Evolutionary conservation across 1,284 basidiomycete genomes (phyloP), one percentile per base, ranked within the genome.

Genomic region (Melanopsichium pennsylvanicum): DNA sequence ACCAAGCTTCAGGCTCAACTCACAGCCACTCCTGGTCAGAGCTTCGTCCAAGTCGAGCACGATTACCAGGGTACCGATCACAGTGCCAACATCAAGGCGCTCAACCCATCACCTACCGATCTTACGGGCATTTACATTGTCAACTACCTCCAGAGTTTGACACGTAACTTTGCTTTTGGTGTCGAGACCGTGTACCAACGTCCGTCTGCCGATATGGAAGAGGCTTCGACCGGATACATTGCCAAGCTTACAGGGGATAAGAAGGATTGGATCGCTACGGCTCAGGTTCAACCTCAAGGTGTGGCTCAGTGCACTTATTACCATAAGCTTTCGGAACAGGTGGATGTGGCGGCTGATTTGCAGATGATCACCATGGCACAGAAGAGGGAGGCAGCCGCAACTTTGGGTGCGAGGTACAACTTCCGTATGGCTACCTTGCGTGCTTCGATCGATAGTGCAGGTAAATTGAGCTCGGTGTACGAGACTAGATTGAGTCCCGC

Each of bases 281-380:
- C 92, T 9, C 92, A 94, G 80, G 75, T 96, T 29, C 92, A 96
- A 82, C 81, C 83, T 34, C 85, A 87, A 35, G 94, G 95, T 32
- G 86, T 94, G 48, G 78, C 97, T 31, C 91, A 94, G 82, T 88
- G 93, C 36, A 95, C 93, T 13, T 99, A 98, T 84, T 97, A 92
- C 91, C 94, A 97, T 73, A 91, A 91, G 81, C 84, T 99, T 54
- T 89, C 88, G 82, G 93, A 96, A 58, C 94, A 95, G 84, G 91
- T 99, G n/a, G 95, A 98, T 59, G 93, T 95, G n/a, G 96, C 92
- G 13, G 92, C 93, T 29, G 95, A 98, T 79, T 83, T 99, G 69
- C 89, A 93, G 81, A 83, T 95, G 54, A 86, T 94, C 60, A 61
- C 58, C 9, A 81, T 81, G 41, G 84, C 83, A 18, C 88, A 91